These are phyloP conservation scores for Monilinia laxa DNA, from an alignment of 2,329 filamentous ascomycete species.

Conservation along the genomic window DNA sequence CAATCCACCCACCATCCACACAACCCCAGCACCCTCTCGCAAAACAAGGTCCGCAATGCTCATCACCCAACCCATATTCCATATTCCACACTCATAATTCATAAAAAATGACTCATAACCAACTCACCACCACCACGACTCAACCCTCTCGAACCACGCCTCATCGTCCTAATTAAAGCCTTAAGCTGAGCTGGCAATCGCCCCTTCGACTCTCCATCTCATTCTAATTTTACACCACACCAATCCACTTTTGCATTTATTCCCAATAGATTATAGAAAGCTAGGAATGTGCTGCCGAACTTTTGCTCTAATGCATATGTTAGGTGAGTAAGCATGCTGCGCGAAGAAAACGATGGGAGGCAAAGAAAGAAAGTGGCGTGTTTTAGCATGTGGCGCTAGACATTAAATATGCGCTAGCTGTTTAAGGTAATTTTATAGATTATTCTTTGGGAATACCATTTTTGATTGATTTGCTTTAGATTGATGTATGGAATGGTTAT, in stretches of 20 bases:
- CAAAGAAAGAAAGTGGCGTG: background rate
- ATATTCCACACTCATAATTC: too few relatives aligned
- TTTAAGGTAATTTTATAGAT: background rate
- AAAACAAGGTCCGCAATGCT: too few relatives aligned
- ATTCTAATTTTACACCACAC: too few relatives aligned
- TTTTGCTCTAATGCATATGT: background rate
- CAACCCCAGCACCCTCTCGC: too few relatives aligned
- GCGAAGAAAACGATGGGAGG: background rate
- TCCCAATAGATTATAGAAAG: background rate
- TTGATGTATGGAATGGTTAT: background rate
- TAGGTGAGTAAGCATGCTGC: background rate
- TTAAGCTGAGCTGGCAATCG: too few relatives aligned
- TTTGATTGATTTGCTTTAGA: background rate
- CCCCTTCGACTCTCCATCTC: too few relatives aligned
- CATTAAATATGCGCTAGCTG: slow-evolving; percentile 3
- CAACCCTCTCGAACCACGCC: too few relatives aligned
- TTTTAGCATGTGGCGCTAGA: background rate
- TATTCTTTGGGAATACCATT: background rate
- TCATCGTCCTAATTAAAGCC: too few relatives aligned
- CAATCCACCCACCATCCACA: background rate
- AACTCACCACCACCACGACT: too few relatives aligned
- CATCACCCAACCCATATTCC: too few relatives aligned
- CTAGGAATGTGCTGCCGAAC: background rate
- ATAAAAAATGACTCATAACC: too few relatives aligned
- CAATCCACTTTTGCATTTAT: background rate